Conservation (phyloP, 495 filamentous ascomycete genomes). For the Penicillium paradoxum region DNA sequence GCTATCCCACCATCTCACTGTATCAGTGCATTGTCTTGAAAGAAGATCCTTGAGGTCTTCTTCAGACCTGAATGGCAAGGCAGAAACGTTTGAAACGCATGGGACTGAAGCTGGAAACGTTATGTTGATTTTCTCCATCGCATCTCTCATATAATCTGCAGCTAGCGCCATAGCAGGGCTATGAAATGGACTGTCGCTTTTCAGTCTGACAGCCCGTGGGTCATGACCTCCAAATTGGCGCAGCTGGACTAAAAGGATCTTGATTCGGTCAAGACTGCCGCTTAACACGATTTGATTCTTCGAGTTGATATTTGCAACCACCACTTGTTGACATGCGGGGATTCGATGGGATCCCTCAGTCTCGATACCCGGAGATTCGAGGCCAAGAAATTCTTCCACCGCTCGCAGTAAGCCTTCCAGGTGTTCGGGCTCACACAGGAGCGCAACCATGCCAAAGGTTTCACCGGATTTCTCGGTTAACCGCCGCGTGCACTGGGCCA, state of each 20-base stretch:
- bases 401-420: slow-evolving; percentile 61
- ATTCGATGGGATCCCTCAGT: slow-evolving; percentile 57
- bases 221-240: slow-evolving; percentile 92
- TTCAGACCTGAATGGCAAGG: slow-evolving; percentile 65
- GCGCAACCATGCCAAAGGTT: slow-evolving; percentile 85
- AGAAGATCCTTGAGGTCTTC: slow-evolving; percentile 71
- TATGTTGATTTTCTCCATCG: slow-evolving; percentile 56
- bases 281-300: slow-evolving; percentile 95
- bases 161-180: slow-evolving; percentile 89
- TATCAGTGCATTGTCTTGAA: slow-evolving; percentile 76
- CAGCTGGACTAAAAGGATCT: slow-evolving; percentile 79
- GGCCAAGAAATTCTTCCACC: slow-evolving; percentile 76
- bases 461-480: slow-evolving; percentile 61
- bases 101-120: slow-evolving; percentile 69
- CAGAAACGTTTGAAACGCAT: slow-evolving; percentile 83
- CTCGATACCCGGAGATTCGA: slow-evolving; percentile 52
- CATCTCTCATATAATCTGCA: slow-evolving; percentile 59
- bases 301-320: slow-evolving; percentile 91
- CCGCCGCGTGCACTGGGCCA: slow-evolving; percentile 68
- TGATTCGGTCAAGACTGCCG: slow-evolving; percentile 80
- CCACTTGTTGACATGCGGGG: slow-evolving; percentile 76
- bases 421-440: slow-evolving; percentile 77
- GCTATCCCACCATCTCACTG: slow-evolving; percentile 89
- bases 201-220: slow-evolving; percentile 79
- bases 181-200: slow-evolving; percentile 90